A percentile compares a stretch with the other conserved stretches of the same genome.
phyloP scores from a whole-genome alignment of 2,329 filamentous ascomycete genomes.

The Septoria linicola region DNA sequence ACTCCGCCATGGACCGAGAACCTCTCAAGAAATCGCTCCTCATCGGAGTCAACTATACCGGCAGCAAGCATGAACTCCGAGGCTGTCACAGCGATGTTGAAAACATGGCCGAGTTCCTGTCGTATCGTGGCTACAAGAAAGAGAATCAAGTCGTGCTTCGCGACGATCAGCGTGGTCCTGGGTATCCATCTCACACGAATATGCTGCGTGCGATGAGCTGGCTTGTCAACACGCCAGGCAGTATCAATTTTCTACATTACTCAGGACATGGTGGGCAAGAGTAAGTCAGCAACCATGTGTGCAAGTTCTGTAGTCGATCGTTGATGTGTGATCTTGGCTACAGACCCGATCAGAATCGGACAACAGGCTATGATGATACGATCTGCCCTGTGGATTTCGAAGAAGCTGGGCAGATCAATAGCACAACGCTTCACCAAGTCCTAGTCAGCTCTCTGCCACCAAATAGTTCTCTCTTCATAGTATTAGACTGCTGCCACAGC shows the following conservation, averaged over 20 bases:
- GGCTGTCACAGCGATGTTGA: slow-evolving; percentile 50
- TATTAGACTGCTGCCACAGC: slow-evolving; percentile 63
- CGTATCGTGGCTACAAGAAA: slow-evolving; percentile 44
- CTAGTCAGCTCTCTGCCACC: slow-evolving; percentile 54
- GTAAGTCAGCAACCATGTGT: too few species aligned
- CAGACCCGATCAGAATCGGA: slow-evolving; percentile 18
- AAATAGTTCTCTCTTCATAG: slow-evolving; percentile 53
- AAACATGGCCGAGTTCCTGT: slow-evolving; percentile 50
- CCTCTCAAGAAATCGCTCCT: slow-evolving; percentile 48
- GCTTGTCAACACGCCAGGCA: slow-evolving; percentile 55
- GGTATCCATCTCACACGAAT: slow-evolving; percentile 27
- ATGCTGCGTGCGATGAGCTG: slow-evolving; percentile 56
- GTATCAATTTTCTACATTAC: slow-evolving; percentile 58
- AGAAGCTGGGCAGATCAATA: slow-evolving; percentile 55
- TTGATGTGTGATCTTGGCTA: too few species aligned
- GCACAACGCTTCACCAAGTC: slow-evolving; percentile 52
- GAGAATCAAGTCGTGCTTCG: slow-evolving; percentile 44
- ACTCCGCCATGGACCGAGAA: slow-evolving; percentile 5
- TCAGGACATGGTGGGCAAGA: slow-evolving; percentile 58
- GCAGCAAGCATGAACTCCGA: slow-evolving; percentile 42
- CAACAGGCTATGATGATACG: slow-evolving; percentile 35
- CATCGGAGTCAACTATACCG: slow-evolving; percentile 51
- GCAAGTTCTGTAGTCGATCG: too few species aligned
- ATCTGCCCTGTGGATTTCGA: slow-evolving; percentile 39
- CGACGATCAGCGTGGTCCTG: slow-evolving; percentile 36